Percentiles rank a stretch among this genome's conserved stretches.
phyloP scores from a whole-genome alignment of 176 grass and related monocot genomes.

The Alopecurus myosuroides region DNA sequence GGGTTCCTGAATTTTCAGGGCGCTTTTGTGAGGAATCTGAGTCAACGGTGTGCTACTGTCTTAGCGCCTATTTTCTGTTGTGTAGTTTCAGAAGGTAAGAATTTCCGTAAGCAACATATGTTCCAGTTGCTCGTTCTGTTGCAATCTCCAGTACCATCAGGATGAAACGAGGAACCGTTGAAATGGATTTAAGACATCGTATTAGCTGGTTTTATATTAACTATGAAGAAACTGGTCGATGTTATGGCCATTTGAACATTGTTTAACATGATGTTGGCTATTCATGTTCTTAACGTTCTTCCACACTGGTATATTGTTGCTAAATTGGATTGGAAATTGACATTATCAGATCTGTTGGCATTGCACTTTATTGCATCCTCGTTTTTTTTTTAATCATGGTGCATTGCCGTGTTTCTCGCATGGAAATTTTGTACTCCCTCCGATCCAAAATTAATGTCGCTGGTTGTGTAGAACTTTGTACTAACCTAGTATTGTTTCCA shows the following conservation, averaged over 20 bases:
- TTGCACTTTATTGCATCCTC: not conserved
- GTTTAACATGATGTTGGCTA: not conserved
- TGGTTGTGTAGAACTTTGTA: no score
- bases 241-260: not conserved
- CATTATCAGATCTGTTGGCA: not conserved
- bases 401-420: not conserved
- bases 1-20: conserved; percentile 56
- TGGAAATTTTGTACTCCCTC: no score
- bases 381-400: not conserved
- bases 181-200: not conserved
- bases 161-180: not conserved
- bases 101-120: not conserved
- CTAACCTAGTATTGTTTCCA: no score
- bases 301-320: not conserved
- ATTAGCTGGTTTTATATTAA: not conserved
- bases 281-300: not conserved
- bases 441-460: no score
- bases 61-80: conserved; percentile 32
- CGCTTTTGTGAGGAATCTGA: conserved; percentile 40
- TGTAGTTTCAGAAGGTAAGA: conserved; percentile 58
- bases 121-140: conserved; percentile 1
- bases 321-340: not conserved
- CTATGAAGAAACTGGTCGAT: not conserved
- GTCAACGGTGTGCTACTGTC: conserved; percentile 33
- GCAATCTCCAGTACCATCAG: not conserved